Conservation (phyloP, 805 yeast species). For the Lipomyces spencermartinsiae region DNA sequence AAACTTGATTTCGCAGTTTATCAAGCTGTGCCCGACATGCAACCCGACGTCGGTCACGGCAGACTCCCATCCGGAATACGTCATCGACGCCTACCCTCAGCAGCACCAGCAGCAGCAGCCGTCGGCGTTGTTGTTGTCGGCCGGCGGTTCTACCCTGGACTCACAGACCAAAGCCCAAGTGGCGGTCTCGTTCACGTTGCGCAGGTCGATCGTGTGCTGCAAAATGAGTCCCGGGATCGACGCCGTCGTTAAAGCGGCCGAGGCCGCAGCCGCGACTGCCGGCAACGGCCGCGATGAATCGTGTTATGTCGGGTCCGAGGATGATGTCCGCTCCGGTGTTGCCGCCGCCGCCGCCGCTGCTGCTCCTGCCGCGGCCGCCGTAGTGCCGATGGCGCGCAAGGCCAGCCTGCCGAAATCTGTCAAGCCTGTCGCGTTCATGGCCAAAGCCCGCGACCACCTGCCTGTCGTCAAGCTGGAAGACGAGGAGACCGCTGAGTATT, state of each 20-base stretch:
- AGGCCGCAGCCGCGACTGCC: constrained; percentile 6
- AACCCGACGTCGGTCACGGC: constrained; percentile 75
- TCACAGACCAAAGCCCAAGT: neutral
- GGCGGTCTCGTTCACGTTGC: constrained; percentile 7
- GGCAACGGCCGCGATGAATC: neutral
- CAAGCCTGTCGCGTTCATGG: neutral
- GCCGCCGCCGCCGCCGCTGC: neutral
- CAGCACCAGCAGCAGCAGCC: too few species aligned
- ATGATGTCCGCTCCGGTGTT: neutral
- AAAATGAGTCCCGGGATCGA: constrained; percentile 12
- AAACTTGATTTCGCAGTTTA: constrained; percentile 34
- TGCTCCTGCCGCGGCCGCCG: neutral
- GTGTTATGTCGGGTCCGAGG: neutral
- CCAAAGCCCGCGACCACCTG: neutral
- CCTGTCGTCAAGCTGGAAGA: neutral
- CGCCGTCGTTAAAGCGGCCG: constrained; percentile 7
- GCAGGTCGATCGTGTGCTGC: constrained; percentile 13
- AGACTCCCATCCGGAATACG: constrained; percentile 63
- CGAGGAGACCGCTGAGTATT: neutral
- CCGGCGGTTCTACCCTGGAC: neutral
- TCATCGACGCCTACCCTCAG: constrained; percentile 2
- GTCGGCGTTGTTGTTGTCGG: neutral
- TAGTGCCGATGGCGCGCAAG: neutral
- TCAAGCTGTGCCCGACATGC: constrained; percentile 38
- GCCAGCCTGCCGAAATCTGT: neutral